These are phyloP conservation scores for Erysimum cheiri DNA, from an alignment of 441 rosid genomes.

Conservation along the genomic window DNA sequence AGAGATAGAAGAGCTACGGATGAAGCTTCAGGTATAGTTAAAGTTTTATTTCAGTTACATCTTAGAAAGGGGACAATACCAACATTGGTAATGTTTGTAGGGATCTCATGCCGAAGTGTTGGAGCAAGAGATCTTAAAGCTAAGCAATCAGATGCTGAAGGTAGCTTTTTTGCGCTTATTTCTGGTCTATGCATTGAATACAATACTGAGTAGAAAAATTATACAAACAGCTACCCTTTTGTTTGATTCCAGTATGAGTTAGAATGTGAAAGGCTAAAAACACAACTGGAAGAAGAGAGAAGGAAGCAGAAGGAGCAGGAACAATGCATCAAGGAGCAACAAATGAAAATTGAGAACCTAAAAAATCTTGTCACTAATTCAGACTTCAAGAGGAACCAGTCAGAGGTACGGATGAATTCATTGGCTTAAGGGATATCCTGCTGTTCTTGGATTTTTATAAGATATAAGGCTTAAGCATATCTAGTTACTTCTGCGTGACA, in stretches of 20 bases:
- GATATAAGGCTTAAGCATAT: conserved; percentile 13
- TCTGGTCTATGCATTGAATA: not conserved
- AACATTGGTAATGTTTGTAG: conserved; percentile 50
- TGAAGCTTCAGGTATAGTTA: conserved; percentile 78
- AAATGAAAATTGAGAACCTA: conserved; percentile 67
- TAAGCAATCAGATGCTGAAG: conserved; percentile 93
- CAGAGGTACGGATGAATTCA: conserved; percentile 57
- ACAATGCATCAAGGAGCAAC: conserved; percentile 72
- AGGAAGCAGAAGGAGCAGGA: conserved; percentile 74
- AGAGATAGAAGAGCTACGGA: conserved; percentile 89
- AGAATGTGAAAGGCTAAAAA: conserved; percentile 85
- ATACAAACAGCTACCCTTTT: conserved; percentile 25
- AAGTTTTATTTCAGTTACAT: not conserved
- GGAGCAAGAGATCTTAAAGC: conserved; percentile 84
- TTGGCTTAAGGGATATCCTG: not conserved
- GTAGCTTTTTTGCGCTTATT: conserved; percentile 44
- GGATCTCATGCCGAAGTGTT: conserved; percentile 88
- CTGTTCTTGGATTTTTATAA: conserved; percentile 13
- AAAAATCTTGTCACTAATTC: conserved; percentile 54
- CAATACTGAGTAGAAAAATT: conserved; percentile 4
- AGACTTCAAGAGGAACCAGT: conserved; percentile 53
- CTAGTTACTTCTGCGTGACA: not conserved
- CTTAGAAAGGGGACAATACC: conserved; percentile 27
- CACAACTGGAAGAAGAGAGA: conserved; percentile 86
- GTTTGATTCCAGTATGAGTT: conserved; percentile 70